These are phyloP conservation scores for Nicotiana benthamiana DNA, from an alignment of 257 asterid species.

Conservation along the genomic window DNA sequence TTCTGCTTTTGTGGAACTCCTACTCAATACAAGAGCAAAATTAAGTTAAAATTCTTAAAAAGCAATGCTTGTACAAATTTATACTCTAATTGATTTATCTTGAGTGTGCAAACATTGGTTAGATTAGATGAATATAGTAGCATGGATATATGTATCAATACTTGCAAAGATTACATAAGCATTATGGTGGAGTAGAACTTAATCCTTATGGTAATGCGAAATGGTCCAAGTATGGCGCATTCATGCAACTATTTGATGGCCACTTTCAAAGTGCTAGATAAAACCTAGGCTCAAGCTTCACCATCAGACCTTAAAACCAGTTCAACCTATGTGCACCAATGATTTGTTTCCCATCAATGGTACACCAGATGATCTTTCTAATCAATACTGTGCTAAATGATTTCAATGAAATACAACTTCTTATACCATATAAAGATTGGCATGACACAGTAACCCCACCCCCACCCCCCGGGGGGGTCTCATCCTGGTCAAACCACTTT, in stretches of 20 bases:
- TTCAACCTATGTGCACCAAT: not conserved
- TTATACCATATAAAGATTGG: not conserved
- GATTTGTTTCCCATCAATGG: too few species aligned
- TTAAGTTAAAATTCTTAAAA: not conserved
- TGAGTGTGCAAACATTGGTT: not conserved
- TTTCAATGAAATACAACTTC: not conserved
- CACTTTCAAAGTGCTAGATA: not conserved
- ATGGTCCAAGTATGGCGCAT: not conserved
- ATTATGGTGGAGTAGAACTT: not conserved
- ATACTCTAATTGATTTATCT: not conserved
- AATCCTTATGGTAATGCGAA: not conserved
- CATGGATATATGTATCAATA: not conserved
- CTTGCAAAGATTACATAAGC: not conserved
- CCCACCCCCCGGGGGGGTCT: not conserved
- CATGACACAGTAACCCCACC: not conserved
- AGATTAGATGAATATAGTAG: not conserved
- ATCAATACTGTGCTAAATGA: not conserved
- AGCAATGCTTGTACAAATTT: not conserved
- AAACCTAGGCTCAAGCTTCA: not conserved
- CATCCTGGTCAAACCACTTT: not conserved
- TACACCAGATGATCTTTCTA: not conserved
- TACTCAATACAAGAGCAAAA: constrained; percentile 24
- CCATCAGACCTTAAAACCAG: not conserved
- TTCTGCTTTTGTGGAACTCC: constrained; percentile 76
- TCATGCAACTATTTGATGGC: not conserved